These are phyloP conservation scores for Geranium brycei DNA, from an alignment of 345 rosid genomes.

Conservation along the genomic window DNA sequence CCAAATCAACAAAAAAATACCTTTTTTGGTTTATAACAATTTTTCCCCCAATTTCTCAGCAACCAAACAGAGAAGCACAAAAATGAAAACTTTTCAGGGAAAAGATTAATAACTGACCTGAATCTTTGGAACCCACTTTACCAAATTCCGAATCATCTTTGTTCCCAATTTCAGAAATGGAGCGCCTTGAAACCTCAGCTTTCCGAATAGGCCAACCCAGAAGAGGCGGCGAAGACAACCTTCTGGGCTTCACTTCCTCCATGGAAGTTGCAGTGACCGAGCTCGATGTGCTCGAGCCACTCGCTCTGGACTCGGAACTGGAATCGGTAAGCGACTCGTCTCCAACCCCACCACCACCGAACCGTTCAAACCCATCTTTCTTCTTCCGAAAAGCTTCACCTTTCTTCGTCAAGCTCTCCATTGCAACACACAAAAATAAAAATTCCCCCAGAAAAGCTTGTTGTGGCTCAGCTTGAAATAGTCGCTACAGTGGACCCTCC, in stretches of 20 bases:
- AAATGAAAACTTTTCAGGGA: too few relatives aligned
- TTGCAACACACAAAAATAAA: constrained; percentile 1
- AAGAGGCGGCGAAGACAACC: constrained; percentile 37
- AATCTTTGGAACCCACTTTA: constrained; percentile 23
- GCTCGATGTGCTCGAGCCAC: constrained; percentile 37
- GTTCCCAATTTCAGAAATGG: constrained; percentile 21
- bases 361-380: constrained; percentile 24
- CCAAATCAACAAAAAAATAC: constrained; percentile 2
- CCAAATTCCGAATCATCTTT: constrained; percentile 29
- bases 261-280: constrained; percentile 20
- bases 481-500: background rate
- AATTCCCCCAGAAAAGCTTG: constrained; percentile 1
- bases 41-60: constrained; percentile 10
- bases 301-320: constrained; percentile 40
- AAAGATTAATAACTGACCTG: constrained; percentile 30
- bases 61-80: constrained; percentile 13
- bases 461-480: background rate
- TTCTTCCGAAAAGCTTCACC: constrained; percentile 26
- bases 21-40: background rate
- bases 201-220: constrained; percentile 91
- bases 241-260: constrained; percentile 21
- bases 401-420: constrained; percentile 51
- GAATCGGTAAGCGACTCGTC: constrained; percentile 30
- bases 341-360: constrained; percentile 5
- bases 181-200: constrained; percentile 38